A percentile compares a stretch with the other conserved stretches of the same genome.
These are phyloP conservation scores for Cochlearia excelsa DNA, from an alignment of 345 rosid genomes.

Conservation along the genomic window DNA sequence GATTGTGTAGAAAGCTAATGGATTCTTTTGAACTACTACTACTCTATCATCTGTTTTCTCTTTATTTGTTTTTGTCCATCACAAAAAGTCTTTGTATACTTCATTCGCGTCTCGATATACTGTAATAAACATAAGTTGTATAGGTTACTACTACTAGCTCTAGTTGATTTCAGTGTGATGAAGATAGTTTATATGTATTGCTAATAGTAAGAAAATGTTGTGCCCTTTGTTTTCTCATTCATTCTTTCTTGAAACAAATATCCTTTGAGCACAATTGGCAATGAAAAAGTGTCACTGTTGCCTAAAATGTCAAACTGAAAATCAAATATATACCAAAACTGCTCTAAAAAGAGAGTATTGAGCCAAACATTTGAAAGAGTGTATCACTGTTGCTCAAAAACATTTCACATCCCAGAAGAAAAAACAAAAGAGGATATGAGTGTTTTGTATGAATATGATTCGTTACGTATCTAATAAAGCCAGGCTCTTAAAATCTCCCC, in stretches of 20 bases:
- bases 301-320: too few relatives aligned
- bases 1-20: constrained; percentile 31
- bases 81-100: background rate
- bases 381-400: constrained; percentile 11
- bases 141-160: constrained; percentile 12
- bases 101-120: constrained; percentile 11
- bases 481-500: background rate
- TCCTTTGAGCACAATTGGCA: too few relatives aligned
- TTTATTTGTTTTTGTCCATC: constrained; percentile 21
- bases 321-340: too few relatives aligned
- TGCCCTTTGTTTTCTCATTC: constrained; percentile 3
- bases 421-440: constrained; percentile 19
- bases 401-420: constrained; percentile 17
- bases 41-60: constrained; percentile 18
- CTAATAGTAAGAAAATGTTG: background rate
- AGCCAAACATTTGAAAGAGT: too few relatives aligned
- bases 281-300: too few relatives aligned
- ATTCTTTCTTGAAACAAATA: background rate
- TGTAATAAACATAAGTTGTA: constrained; percentile 29
- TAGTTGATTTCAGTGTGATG: constrained; percentile 20
- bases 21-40: constrained; percentile 26
- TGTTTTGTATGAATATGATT: constrained; percentile 13
- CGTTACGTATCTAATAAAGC: constrained; percentile 8
- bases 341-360: too few relatives aligned
- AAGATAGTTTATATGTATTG: constrained; percentile 21